A percentile compares a stretch with the other conserved stretches of the same genome.
phyloP scores from a whole-genome alignment of 2,329 filamentous ascomycete species.

The Colletotrichum filicis region DNA sequence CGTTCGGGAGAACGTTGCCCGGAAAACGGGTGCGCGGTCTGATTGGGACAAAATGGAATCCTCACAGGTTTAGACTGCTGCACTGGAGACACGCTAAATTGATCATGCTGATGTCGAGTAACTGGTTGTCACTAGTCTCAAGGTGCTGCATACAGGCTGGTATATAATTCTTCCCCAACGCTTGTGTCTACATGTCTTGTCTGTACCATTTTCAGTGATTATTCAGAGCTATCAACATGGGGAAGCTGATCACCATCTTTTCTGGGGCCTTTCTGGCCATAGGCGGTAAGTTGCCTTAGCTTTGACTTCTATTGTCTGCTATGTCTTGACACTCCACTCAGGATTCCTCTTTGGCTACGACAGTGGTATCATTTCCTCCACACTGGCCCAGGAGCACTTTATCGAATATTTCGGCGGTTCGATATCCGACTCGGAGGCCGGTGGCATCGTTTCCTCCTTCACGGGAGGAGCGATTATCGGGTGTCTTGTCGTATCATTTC shows the following conservation, averaged over 20 bases:
- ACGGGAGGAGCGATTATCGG: constrained; percentile 42
- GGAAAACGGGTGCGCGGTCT: no score
- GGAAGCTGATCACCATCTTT: constrained; percentile 16
- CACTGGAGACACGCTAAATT: no score
- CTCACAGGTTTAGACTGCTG: no score
- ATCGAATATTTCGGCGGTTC: constrained; percentile 56
- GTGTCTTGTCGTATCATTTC: constrained; percentile 42
- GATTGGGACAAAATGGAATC: no score
- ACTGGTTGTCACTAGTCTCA: no score
- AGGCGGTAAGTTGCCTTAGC: constrained; percentile 3
- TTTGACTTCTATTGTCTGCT: no score
- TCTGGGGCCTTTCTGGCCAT: constrained; percentile 41
- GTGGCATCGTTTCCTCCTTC: constrained; percentile 42
- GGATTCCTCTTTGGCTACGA: constrained; percentile 56
- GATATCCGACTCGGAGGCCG: constrained; percentile 34
- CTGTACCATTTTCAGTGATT: neutral
- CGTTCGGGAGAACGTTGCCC: no score
- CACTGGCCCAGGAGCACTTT: constrained; percentile 40
- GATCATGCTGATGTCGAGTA: no score
- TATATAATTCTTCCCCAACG: no score
- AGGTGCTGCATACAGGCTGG: no score
- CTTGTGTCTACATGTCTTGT: no score
- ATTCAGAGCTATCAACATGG: constrained; percentile 32
- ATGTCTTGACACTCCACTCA: neutral
- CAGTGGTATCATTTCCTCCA: constrained; percentile 55